Percentiles rank a stretch among this genome's conserved stretches.
Evolutionary conservation across 257 asterid genomes (phyloP).

Genomic region (Asclepias syriaca): DNA sequence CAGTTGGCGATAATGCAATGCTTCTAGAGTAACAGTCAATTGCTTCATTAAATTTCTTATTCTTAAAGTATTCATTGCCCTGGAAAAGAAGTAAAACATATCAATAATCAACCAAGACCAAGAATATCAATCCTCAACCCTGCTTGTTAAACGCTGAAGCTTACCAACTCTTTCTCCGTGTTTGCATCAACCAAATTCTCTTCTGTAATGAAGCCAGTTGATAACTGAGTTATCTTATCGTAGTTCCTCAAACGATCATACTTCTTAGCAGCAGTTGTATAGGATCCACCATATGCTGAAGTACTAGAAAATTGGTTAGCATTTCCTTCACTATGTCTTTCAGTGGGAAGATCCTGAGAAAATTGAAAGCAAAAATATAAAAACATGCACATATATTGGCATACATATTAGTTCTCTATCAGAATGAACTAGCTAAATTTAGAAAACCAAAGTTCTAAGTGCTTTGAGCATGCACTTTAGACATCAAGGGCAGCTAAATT

Average conservation of each 20-base stretch:
- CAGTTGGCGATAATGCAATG: constrained; percentile 91
- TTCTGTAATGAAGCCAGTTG: constrained; percentile 39
- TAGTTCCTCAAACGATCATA: constrained; percentile 50
- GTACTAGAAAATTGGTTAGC: constrained; percentile 28
- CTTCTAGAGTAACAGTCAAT: constrained; percentile 95
- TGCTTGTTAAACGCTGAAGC: constrained; percentile 12
- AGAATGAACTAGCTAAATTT: background rate
- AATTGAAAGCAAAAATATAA: background rate
- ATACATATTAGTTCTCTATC: background rate
- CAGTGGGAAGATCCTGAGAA: constrained; percentile 31
- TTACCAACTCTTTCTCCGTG: constrained; percentile 95
- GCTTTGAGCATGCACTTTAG: background rate
- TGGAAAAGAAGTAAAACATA: constrained; percentile 20
- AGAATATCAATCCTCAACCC: constrained; percentile 11
- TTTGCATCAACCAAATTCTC: constrained; percentile 69
- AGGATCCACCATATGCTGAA: constrained; percentile 29
- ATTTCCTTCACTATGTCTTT: constrained; percentile 28
- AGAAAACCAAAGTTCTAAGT: background rate
- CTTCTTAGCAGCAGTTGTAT: constrained; percentile 29
- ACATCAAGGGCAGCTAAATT: background rate
- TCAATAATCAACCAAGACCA: constrained; percentile 13
- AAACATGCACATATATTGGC: background rate
- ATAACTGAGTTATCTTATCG: constrained; percentile 51
- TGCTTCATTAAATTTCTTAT: constrained; percentile 84
- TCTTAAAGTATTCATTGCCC: constrained; percentile 90